A percentile compares a stretch with the other conserved stretches of the same genome.
Evolutionary conservation across 129 eudicot species (phyloP).

Genomic region (Ambrosia artemisiifolia): DNA sequence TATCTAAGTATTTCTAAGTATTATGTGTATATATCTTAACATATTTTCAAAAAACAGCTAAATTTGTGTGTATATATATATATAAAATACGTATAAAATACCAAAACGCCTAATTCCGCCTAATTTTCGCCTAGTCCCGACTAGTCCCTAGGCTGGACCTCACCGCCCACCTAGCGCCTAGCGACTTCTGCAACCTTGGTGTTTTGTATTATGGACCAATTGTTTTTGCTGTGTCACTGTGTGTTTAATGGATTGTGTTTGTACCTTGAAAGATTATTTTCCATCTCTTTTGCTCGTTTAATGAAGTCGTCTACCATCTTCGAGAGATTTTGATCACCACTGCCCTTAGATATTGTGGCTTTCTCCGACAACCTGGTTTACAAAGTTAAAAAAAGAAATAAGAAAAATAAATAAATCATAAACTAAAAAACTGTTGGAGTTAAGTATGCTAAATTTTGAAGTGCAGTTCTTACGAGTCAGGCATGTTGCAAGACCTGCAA

Average conservation of each 20-base stretch:
- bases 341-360: conserved; percentile 30
- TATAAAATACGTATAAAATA: too few relatives aligned
- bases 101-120: too few relatives aligned
- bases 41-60: too few relatives aligned
- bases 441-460: conserved; percentile 1
- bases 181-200: too few relatives aligned
- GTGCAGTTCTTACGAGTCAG: conserved; percentile 44
- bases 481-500: conserved; percentile 16
- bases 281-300: conserved; percentile 44
- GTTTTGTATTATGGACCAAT: background rate
- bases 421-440: background rate
- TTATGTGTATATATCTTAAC: too few relatives aligned
- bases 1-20: too few relatives aligned
- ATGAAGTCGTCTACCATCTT: conserved; percentile 43
- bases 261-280: conserved; percentile 55
- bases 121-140: too few relatives aligned
- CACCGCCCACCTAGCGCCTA: too few relatives aligned
- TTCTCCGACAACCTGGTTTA: conserved; percentile 44
- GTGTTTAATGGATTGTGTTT: background rate
- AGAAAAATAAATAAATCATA: background rate
- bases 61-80: too few relatives aligned
- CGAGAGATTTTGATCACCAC: conserved; percentile 31
- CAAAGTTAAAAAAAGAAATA: conserved; percentile 2
- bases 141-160: too few relatives aligned
- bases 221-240: background rate